phyloP scores from a whole-genome alignment of 805 yeast genomes.

The Kurtzmaniella fragi region DNA sequence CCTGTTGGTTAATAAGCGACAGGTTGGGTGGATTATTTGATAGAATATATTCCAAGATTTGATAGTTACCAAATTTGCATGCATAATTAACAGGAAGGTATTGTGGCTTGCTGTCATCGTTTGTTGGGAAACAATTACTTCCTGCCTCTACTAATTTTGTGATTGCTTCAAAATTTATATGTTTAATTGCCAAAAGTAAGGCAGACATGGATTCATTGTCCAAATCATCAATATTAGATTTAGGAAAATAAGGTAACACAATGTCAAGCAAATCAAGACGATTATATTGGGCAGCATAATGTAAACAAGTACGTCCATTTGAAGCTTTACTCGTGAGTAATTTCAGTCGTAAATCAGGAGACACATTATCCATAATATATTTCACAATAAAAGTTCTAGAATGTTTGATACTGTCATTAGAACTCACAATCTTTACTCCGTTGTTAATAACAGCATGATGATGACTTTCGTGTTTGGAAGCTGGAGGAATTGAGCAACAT shows the following conservation, averaged over 20 bases:
- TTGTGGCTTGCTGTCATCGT: slow-evolving; percentile 49
- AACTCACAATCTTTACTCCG: slow-evolving; percentile 36
- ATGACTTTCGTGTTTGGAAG: slow-evolving; percentile 23
- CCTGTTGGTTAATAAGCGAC: slow-evolving; percentile 43
- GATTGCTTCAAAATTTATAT: slow-evolving; percentile 47
- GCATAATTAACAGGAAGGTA: slow-evolving; percentile 82
- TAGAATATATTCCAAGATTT: slow-evolving; percentile 61
- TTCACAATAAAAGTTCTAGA: slow-evolving; percentile 33
- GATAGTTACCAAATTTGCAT: slow-evolving; percentile 75
- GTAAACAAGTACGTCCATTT: slow-evolving; percentile 78
- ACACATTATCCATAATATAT: slow-evolving; percentile 22
- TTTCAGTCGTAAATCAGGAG: slow-evolving; percentile 11
- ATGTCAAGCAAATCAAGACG: slow-evolving; percentile 39
- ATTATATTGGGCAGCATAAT: slow-evolving; percentile 70
- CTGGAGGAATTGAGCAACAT: slow-evolving; percentile 39
- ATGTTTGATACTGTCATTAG: slow-evolving; percentile 33
- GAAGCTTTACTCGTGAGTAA: slow-evolving; percentile 45
- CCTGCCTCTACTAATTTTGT: slow-evolving; percentile 28
- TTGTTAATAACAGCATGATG: slow-evolving; percentile 37
- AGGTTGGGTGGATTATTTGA: slow-evolving; percentile 22
- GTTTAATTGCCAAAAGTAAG: slow-evolving; percentile 69
- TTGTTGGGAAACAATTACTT: slow-evolving; percentile 36
- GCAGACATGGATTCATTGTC: slow-evolving; percentile 83
- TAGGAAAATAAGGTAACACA: slow-evolving; percentile 35
- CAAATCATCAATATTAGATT: slow-evolving; percentile 40